Conservation (phyloP, 331 rosid species). For the Acacia pycnantha region DNA sequence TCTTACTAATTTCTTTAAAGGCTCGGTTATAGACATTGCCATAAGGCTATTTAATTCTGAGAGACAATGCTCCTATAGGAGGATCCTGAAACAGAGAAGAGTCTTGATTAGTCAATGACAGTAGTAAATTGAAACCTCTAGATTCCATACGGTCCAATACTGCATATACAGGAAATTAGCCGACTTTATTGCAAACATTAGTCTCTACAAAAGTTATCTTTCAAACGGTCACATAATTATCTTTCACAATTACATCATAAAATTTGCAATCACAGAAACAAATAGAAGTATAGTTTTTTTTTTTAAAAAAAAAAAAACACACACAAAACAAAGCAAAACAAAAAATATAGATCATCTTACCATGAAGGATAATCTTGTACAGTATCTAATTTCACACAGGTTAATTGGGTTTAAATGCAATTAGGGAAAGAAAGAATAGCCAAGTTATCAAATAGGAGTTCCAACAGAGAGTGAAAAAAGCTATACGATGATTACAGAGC, state of each 20-base stretch:
- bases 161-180: neutral
- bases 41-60: slow-evolving; percentile 9
- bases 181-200: neutral
- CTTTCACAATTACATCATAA: neutral
- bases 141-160: neutral
- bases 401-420: neutral
- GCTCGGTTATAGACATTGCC: slow-evolving; percentile 41
- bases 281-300: neutral
- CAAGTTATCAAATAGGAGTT: neutral
- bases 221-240: neutral
- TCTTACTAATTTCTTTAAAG: slow-evolving; percentile 48
- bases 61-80: neutral
- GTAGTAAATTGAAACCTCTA: neutral
- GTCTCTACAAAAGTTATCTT: neutral
- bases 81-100: slow-evolving; percentile 8
- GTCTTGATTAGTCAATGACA: neutral
- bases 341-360: neutral
- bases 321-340: neutral
- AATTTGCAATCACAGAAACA: neutral
- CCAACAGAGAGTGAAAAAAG: neutral
- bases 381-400: neutral
- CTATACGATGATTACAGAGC: neutral
- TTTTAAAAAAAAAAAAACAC: too few relatives aligned
- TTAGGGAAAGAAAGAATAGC: neutral
- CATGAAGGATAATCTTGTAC: neutral